Evolutionary conservation across 2,329 filamentous ascomycete genomes (phyloP).

Genomic region (Botryosphaeria dothidea): DNA sequence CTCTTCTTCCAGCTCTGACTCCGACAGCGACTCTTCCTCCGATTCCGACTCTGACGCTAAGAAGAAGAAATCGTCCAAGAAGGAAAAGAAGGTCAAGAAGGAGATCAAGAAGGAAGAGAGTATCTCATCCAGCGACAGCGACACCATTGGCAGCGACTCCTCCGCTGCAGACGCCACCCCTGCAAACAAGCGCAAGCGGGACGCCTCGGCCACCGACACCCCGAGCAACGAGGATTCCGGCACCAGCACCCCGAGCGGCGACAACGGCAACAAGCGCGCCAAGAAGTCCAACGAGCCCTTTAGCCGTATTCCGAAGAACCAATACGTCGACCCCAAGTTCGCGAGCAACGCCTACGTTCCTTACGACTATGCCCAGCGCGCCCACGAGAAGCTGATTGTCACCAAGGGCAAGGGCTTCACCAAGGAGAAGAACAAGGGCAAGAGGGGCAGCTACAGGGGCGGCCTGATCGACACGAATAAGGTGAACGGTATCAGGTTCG

Average conservation of each 20-base stretch:
- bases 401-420: constrained; percentile 97
- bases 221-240: constrained; percentile 28
- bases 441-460: constrained; percentile 82
- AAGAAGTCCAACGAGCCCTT: constrained; percentile 68
- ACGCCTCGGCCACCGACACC: constrained; percentile 34
- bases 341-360: constrained; percentile 78
- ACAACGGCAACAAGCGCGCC: constrained; percentile 31
- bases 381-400: constrained; percentile 83
- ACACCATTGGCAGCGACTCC: constrained; percentile 35
- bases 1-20: constrained; percentile 6
- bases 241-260: constrained; percentile 23
- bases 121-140: constrained; percentile 39
- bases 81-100: neutral
- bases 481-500: constrained; percentile 90
- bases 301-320: constrained; percentile 72
- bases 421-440: constrained; percentile 96
- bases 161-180: constrained; percentile 29
- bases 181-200: constrained; percentile 46
- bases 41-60: neutral
- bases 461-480: constrained; percentile 81
- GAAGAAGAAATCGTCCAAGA: too few relatives aligned
- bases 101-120: constrained; percentile 11
- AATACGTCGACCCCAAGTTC: constrained; percentile 67
- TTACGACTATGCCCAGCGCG: constrained; percentile 86
- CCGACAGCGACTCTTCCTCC: constrained; percentile 18